These are phyloP conservation scores for Spiraea crenata DNA, from an alignment of 331 rosid species.

Conservation along the genomic window DNA sequence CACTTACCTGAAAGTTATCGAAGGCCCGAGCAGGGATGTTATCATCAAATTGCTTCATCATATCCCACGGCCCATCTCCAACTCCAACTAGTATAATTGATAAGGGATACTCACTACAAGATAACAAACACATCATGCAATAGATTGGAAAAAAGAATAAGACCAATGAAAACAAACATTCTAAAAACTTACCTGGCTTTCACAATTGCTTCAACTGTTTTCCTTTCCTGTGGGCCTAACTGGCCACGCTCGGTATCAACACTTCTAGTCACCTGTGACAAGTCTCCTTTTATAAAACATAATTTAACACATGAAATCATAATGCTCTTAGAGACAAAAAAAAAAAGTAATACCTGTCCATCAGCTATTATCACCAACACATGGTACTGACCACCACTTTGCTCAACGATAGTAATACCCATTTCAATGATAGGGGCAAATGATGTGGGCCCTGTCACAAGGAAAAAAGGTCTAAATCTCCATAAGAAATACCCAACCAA, in stretches of 20 bases:
- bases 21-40: slow-evolving; percentile 92
- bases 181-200: slow-evolving; percentile 70
- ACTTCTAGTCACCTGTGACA: slow-evolving; percentile 90
- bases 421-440: slow-evolving; percentile 90
- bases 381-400: slow-evolving; percentile 92
- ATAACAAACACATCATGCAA: slow-evolving; percentile 19
- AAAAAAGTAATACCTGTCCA: slow-evolving; percentile 58
- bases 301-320: background rate
- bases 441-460: slow-evolving; percentile 83
- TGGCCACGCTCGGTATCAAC: slow-evolving; percentile 72
- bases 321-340: background rate
- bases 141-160: background rate
- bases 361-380: slow-evolving; percentile 89
- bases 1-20: slow-evolving; percentile 88
- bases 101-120: slow-evolving; percentile 65
- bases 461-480: slow-evolving; percentile 20
- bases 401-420: slow-evolving; percentile 92
- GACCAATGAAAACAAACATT: slow-evolving; percentile 17
- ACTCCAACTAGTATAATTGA: slow-evolving; percentile 92
- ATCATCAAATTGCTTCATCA: slow-evolving; percentile 90
- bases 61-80: slow-evolving; percentile 99
- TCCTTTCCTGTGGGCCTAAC: slow-evolving; percentile 82
- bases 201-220: slow-evolving; percentile 88
- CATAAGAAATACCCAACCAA: slow-evolving; percentile 16
- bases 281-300: background rate